Evolutionary conservation across 2,329 filamentous ascomycete species (phyloP).

Genomic region (Chrysoporthe austroafricana): DNA sequence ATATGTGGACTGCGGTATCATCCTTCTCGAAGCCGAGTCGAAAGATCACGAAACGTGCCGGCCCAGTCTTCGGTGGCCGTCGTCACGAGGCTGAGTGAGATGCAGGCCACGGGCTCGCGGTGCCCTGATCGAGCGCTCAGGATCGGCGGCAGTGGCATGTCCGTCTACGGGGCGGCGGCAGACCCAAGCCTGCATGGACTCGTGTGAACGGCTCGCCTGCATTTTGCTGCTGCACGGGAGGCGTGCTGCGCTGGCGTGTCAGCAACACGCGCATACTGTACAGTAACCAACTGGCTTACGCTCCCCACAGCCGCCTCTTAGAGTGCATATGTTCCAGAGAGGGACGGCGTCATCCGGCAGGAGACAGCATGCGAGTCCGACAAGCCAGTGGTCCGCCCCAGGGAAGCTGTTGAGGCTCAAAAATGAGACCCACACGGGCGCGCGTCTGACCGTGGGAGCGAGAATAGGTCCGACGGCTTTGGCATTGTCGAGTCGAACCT

Average conservation of each 20-base stretch:
- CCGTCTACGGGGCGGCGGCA: neutral
- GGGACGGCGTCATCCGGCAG: conserved; percentile 5
- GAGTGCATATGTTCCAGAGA: neutral
- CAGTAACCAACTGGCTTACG: too few species aligned
- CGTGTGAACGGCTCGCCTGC: conserved; percentile 2
- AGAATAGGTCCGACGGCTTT: neutral
- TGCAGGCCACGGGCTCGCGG: neutral
- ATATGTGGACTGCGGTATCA: conserved; percentile 5
- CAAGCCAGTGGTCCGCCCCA: neutral
- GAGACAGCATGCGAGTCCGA: neutral
- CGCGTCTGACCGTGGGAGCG: neutral
- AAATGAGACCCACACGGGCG: neutral
- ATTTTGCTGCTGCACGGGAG: conserved; percentile 1
- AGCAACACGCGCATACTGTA: neutral
- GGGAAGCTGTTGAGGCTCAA: conserved; percentile 13
- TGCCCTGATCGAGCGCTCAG: neutral
- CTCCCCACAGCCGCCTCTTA: neutral
- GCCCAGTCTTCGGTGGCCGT: neutral
- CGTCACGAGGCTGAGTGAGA: neutral
- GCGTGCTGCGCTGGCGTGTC: conserved; percentile 14
- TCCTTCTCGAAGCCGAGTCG: neutral
- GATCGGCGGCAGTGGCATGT: neutral
- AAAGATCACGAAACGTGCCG: neutral
- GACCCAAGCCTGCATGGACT: neutral
- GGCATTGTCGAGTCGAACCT: neutral